A percentile compares a stretch with the other conserved stretches of the same genome.
Evolutionary conservation across 1,284 basidiomycete species (phyloP).

Genomic region (Trichosporon sp.): DNA sequence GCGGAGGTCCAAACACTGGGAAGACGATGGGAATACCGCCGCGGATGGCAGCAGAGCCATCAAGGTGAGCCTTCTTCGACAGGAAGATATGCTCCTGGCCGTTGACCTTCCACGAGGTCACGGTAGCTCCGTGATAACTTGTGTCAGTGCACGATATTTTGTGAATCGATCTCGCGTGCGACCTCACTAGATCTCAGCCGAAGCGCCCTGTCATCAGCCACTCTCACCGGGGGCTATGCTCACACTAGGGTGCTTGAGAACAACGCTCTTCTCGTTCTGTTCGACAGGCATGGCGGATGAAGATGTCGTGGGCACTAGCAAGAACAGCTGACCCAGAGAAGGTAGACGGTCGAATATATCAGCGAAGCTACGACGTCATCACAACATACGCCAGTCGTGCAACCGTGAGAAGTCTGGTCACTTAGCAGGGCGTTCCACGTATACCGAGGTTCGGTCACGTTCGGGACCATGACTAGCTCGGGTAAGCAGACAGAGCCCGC

Average conservation of each 20-base stretch:
- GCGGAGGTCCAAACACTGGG: constrained; percentile 77
- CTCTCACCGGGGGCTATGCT: background rate
- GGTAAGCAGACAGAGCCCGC: background rate
- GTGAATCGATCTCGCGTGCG: background rate
- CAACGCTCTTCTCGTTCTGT: constrained; percentile 39
- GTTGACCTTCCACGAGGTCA: constrained; percentile 51
- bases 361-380: background rate
- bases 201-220: constrained; percentile 59
- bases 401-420: background rate
- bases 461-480: background rate
- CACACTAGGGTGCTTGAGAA: constrained; percentile 40
- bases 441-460: background rate
- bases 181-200: constrained; percentile 58
- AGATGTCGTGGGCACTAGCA: background rate
- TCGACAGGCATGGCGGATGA: constrained; percentile 41
- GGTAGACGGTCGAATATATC: background rate
- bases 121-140: constrained; percentile 69
- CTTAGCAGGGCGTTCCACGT: background rate
- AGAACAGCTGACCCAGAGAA: background rate
- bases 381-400: constrained; percentile 8
- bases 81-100: constrained; percentile 68
- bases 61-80: constrained; percentile 71
- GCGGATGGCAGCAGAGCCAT: constrained; percentile 67
- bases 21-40: constrained; percentile 82
- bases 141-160: background rate